Conservation (phyloP, 768 basidiomycete genomes). For the Naganishia antarctica region DNA sequence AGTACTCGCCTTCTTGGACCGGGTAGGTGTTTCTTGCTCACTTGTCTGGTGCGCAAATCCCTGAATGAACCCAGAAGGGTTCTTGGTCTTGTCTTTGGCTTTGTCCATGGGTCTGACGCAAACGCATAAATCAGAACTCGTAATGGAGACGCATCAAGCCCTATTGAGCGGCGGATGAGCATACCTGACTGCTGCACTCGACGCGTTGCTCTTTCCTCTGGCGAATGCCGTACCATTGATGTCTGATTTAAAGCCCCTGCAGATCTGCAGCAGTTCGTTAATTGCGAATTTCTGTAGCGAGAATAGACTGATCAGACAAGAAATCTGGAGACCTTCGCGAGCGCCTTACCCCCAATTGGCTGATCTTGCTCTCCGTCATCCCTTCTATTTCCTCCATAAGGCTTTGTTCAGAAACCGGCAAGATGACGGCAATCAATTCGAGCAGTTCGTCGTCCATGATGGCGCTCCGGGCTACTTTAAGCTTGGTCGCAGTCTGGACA, state of each 20-base stretch:
- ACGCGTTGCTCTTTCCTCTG: neutral
- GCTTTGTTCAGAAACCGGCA: constrained; percentile 38
- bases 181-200: neutral
- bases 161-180: too few relatives aligned
- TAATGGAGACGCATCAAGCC: too few relatives aligned
- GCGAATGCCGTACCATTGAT: neutral
- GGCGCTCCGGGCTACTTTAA: constrained; percentile 30
- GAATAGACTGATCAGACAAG: neutral
- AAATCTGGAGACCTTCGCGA: neutral
- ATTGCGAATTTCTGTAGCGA: neutral
- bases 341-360: neutral
- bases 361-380: constrained; percentile 38
- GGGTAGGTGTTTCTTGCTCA: constrained; percentile 16
- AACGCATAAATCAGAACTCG: too few relatives aligned
- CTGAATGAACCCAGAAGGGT: neutral
- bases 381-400: constrained; percentile 32
- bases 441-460: constrained; percentile 35
- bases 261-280: constrained; percentile 3
- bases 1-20: neutral
- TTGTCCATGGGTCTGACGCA: neutral
- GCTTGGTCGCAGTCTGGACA: constrained; percentile 27
- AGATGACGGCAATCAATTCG: constrained; percentile 40
- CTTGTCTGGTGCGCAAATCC: neutral
- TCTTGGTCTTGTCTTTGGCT: neutral
- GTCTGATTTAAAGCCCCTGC: neutral